Base-by-base conservation (phyloP, 176 grass and related monocot genomes). In the Coix lacrymajobi region DNA sequence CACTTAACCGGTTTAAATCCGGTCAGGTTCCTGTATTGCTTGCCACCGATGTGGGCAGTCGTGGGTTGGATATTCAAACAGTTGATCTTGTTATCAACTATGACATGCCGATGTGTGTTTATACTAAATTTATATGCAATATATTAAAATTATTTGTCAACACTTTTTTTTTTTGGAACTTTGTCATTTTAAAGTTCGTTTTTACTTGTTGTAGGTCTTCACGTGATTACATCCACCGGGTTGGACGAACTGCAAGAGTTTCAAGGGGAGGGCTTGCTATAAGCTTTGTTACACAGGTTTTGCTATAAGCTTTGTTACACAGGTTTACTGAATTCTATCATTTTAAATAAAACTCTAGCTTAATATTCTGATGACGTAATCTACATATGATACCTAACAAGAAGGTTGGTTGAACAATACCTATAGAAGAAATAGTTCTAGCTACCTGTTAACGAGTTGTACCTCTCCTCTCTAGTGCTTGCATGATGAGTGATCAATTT, bases 71-170 rank as follows among this genome's bases (percentile, higher is more conserved):
- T 87, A 98, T 98, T 85, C 92, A 86, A 73, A 96, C 87, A 39
- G 96, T 99, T 82, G 93, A 99, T 93, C 93, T 99, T 80, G 96
- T 99, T 51, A 96, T 99, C 83, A 99, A 99, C 73, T 99, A 96
- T 83, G 89, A 93, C 79, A 69, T 99, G 77, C 93, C 96, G 39
- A 92, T 89, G 93, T 99, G 60, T 90, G 69, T 57, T 40, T 76
- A 11, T 45, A 45, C 26, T 79, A 62, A 56, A 26, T 64, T 25
- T 62, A 54, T 31, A 29, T 79, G n/a, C 41, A 84, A 33, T 19
- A 37, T 43, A 30, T 71, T 63, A 17, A 34, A 62, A 57, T 29
- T 74, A 31, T 3, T 54, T 73, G 37, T 44, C 20, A 36, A 33
- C 22, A 63, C 33, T 75, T 49, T 48, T 38, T 69, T 41, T 45